These are phyloP conservation scores for Phytomonas sp. DNA, from an alignment of 208 protist species.

Conservation along the genomic window DNA sequence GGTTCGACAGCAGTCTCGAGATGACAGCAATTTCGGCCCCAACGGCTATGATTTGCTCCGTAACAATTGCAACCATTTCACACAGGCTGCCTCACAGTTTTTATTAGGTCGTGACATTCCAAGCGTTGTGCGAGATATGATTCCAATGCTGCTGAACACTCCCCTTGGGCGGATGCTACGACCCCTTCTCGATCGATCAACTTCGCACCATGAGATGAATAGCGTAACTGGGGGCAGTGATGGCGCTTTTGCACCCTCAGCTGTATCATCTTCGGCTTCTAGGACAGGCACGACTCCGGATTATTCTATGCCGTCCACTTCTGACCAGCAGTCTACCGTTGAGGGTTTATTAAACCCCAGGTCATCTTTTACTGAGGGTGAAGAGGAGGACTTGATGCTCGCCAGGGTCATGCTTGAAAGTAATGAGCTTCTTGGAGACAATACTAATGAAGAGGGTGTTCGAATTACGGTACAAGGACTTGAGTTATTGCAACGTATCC, in stretches of 20 bases:
- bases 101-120: constrained; percentile 56
- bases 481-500: constrained; percentile 27
- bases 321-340: background rate
- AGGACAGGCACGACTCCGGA: background rate
- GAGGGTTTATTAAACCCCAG: constrained; percentile 22
- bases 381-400: constrained; percentile 59
- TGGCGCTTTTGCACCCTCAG: background rate
- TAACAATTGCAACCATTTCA: constrained; percentile 94
- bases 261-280: background rate
- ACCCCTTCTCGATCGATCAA: constrained; percentile 70
- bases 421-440: constrained; percentile 39
- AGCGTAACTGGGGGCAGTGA: background rate
- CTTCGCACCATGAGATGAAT: constrained; percentile 12
- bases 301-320: background rate
- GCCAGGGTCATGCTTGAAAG: constrained; percentile 55
- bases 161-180: constrained; percentile 76
- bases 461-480: constrained; percentile 29
- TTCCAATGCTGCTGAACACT: constrained; percentile 59
- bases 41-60: constrained; percentile 84
- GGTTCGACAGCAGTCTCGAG: constrained; percentile 19
- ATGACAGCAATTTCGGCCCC: constrained; percentile 35
- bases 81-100: constrained; percentile 69
- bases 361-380: constrained; percentile 27
- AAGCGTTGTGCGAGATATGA: constrained; percentile 68
- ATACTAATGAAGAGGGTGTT: constrained; percentile 19